A percentile compares a stretch with the other conserved stretches of the same genome.
phyloP scores from a whole-genome alignment of 305 asterid species.

The Fraxinus xanthoxyloides region DNA sequence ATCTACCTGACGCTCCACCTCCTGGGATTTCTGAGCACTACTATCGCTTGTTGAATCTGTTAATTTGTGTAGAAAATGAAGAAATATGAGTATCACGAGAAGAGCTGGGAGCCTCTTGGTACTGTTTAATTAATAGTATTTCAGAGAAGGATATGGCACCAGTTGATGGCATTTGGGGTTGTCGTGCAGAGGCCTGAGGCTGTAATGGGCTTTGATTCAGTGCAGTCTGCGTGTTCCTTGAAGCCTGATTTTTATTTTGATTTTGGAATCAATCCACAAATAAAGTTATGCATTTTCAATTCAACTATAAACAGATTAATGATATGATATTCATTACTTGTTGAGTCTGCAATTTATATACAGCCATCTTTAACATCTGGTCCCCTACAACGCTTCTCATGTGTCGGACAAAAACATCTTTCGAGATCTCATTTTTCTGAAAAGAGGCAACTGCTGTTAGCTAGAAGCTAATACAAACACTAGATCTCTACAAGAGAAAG shows the following conservation, averaged over 20 bases:
- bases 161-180: constrained; percentile 48
- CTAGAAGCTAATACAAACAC: constrained; percentile 6
- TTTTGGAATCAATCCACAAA: constrained; percentile 23
- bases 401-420: constrained; percentile 72
- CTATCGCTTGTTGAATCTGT: constrained; percentile 43
- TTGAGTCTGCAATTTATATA: constrained; percentile 75
- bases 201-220: constrained; percentile 51
- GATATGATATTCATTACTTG: constrained; percentile 30
- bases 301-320: constrained; percentile 15
- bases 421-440: constrained; percentile 86
- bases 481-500: constrained; percentile 9
- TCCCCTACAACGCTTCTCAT: constrained; percentile 93
- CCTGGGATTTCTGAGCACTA: constrained; percentile 44
- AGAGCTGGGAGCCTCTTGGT: constrained; percentile 11
- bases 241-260: constrained; percentile 44
- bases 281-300: constrained; percentile 8
- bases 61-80: constrained; percentile 26
- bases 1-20: constrained; percentile 54
- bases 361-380: constrained; percentile 90
- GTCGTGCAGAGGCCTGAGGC: constrained; percentile 55
- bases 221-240: constrained; percentile 40
- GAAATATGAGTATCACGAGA: constrained; percentile 28
- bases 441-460: constrained; percentile 26
- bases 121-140: constrained; percentile 1
- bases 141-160: constrained; percentile 39